Evolutionary conservation across 129 eudicot genomes (phyloP).

Genomic region (Chrysanthemum lavandulifolium): DNA sequence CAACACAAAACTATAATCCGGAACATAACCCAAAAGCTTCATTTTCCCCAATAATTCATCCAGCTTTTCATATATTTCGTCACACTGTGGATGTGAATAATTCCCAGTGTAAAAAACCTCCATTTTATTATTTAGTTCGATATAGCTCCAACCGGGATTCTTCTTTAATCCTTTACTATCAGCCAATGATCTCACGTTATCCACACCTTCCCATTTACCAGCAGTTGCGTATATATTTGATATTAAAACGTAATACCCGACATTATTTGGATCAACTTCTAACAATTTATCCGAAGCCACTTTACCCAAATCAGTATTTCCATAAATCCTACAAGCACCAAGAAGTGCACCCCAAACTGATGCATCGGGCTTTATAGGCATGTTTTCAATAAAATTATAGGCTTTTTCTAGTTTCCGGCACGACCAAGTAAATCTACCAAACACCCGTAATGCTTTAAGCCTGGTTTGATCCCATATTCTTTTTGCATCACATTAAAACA

Average conservation of each 20-base stretch:
- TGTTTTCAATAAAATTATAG: conserved; percentile 52
- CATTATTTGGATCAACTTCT: conserved; percentile 63
- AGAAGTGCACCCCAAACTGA: conserved; percentile 94
- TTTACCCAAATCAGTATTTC: conserved; percentile 69
- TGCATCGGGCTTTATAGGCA: conserved; percentile 72
- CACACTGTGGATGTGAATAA: conserved; percentile 65
- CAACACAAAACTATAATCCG: conserved; percentile 79
- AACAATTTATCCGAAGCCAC: conserved; percentile 58
- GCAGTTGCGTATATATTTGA: conserved; percentile 80
- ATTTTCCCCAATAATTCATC: conserved; percentile 45
- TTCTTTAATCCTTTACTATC: conserved; percentile 66
- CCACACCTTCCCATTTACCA: conserved; percentile 87
- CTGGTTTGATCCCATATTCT: conserved; percentile 58
- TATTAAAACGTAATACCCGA: conserved; percentile 73
- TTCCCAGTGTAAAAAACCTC: conserved; percentile 83
- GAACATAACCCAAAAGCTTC: conserved; percentile 71
- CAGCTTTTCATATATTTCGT: conserved; percentile 57
- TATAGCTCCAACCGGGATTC: conserved; percentile 93
- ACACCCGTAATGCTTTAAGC: conserved; percentile 77
- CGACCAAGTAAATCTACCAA: conserved; percentile 86
- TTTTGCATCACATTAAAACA: conserved; percentile 62
- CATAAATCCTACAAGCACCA: conserved; percentile 81
- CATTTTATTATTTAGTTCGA: conserved; percentile 55
- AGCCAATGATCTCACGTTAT: conserved; percentile 68
- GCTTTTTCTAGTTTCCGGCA: conserved; percentile 69